Evolutionary conservation across 1,284 basidiomycete species (phyloP), one percentile per base, ranked within the genome.

Genomic region (Papiliotrema laurentii): DNA sequence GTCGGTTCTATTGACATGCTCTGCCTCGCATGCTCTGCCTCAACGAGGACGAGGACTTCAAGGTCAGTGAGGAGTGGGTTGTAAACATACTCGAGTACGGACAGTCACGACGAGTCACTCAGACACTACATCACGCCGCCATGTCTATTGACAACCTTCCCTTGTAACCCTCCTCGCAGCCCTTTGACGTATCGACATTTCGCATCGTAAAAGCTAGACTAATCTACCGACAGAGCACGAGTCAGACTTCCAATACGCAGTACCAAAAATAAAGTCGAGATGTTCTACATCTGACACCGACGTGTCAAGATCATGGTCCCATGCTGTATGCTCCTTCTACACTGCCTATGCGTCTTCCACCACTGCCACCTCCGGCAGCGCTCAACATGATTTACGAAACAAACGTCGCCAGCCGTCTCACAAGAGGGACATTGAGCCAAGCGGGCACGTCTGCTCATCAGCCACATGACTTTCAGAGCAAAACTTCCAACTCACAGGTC

Each of bases 401-500:
- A 45, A 47, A 54, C 3, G 53, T 58, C 31, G 56, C 56, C 36
- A 58, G 26, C 39, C 56, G 19, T 37, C 56, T 47, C 13, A 58
- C 56, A 13, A 55, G 48, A 9, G 56, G 56, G 2, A 58, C 56
- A 27, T 51, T 55, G 37, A 58, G 33, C 56, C 56, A 58, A 19
- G 56, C 56, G 2, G 56, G 56, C 4, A 58, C 56, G 36, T 58
- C 56, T 58, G 39, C 3, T 9, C 13, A 30, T 54, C 45, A 58
- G 50, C 40, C 25, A 5, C 4, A 1, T n/a, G 3, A 10, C 22
- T 47, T 14, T 9, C 28, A 22, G 14, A 1, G 27, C 18, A 26
- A 16, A 16, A 26, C 10, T 24, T 22, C 27, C 16, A 13, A 68
- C 72, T 61, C 45, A 74, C 72, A 74, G 39, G 72, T 74, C 45